These are phyloP conservation scores for Myxozyma lipomycoides DNA, from an alignment of 805 yeast species.

Conservation along the genomic window DNA sequence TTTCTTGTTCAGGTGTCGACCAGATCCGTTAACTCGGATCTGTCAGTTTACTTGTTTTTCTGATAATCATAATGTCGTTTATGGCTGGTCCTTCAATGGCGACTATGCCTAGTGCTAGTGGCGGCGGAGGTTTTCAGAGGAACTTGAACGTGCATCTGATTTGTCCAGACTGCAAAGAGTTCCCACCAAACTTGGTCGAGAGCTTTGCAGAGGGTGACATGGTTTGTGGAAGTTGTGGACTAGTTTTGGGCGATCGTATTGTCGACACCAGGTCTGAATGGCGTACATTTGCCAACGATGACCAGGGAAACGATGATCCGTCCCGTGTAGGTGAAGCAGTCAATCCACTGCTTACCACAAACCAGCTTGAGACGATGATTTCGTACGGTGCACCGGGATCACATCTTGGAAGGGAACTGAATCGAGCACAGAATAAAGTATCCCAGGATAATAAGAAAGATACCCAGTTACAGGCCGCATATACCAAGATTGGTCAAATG, in stretches of 20 bases:
- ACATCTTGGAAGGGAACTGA: constrained; percentile 83
- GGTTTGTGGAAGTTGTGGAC: constrained; percentile 92
- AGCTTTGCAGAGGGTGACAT: constrained; percentile 96
- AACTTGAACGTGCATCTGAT: constrained; percentile 80
- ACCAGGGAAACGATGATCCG: constrained; percentile 97
- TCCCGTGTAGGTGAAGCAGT: constrained; percentile 99
- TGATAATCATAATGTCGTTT: not conserved
- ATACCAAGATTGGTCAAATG: constrained; percentile 86
- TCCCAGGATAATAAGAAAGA: constrained; percentile 77
- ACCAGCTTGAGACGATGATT: constrained; percentile 87
- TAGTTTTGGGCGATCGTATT: constrained; percentile 84
- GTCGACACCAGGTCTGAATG: constrained; percentile 97
- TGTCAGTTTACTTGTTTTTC: no score
- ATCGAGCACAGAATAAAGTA: constrained; percentile 81
- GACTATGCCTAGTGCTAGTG: constrained; percentile 1
- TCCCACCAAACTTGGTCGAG: constrained; percentile 93
- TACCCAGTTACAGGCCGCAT: constrained; percentile 81
- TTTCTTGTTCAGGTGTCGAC: no score
- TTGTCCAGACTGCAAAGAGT: constrained; percentile 94
- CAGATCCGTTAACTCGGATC: no score
- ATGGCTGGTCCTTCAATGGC: constrained; percentile 1
- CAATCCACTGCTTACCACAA: constrained; percentile 85
- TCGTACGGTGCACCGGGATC: constrained; percentile 82
- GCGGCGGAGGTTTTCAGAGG: constrained; percentile 28
- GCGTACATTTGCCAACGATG: constrained; percentile 98